Conservation (phyloP, 805 yeast genomes). For the Ogataea wickerhamii region DNA sequence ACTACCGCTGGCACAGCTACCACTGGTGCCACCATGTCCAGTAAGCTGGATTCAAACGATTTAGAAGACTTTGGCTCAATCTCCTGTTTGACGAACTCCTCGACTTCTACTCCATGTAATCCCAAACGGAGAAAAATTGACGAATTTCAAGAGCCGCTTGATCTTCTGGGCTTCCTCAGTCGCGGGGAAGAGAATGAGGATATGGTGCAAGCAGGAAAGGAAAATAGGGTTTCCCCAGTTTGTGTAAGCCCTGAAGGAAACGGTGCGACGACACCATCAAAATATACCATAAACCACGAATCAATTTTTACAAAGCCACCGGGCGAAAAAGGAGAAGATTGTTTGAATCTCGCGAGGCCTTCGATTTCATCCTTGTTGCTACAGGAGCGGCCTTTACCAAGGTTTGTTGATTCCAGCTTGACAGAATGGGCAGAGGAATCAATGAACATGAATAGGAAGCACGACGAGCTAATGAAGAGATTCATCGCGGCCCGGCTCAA, state of each 20-base stretch:
- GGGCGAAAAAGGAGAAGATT: slow-evolving; percentile 13
- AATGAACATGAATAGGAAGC: slow-evolving; percentile 30
- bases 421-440: slow-evolving; percentile 39
- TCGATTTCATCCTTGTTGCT: slow-evolving; percentile 6
- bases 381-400: slow-evolving; percentile 17
- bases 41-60: slow-evolving; percentile 14
- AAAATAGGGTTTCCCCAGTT: neutral
- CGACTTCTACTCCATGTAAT: slow-evolving; percentile 20
- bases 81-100: slow-evolving; percentile 19
- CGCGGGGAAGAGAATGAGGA: neutral
- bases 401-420: slow-evolving; percentile 15
- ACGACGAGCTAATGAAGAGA: slow-evolving; percentile 32
- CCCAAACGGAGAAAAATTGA: slow-evolving; percentile 13
- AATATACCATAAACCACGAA: slow-evolving; percentile 10
- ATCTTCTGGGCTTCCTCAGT: slow-evolving; percentile 6
- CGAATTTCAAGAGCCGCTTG: slow-evolving; percentile 6
- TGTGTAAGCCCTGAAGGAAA: neutral
- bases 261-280: slow-evolving; percentile 6
- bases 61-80: slow-evolving; percentile 14
- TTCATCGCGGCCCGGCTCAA: slow-evolving; percentile 38
- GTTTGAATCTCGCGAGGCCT: slow-evolving; percentile 5
- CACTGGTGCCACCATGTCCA: slow-evolving; percentile 15
- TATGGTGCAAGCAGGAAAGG: neutral
- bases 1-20: slow-evolving; percentile 16
- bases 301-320: slow-evolving; percentile 16